Conservation (phyloP, 2,329 filamentous ascomycete genomes). For the Ophiosphaerella narmari region DNA sequence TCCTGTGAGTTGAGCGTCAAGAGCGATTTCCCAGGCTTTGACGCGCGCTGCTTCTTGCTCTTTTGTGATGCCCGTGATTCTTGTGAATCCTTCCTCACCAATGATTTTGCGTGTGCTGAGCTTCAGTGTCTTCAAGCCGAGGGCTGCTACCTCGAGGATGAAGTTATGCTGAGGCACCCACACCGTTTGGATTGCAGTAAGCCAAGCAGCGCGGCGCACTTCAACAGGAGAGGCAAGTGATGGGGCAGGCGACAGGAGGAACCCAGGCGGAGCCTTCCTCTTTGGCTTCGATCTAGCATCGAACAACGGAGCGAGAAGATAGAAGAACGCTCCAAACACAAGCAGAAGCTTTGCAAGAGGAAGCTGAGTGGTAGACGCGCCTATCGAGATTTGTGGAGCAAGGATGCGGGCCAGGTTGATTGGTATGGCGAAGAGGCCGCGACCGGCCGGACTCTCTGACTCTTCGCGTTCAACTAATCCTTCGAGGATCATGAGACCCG, state of each 20-base stretch:
- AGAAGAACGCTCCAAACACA: conserved; percentile 59
- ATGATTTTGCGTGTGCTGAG: conserved; percentile 78
- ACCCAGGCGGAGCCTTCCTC: conserved; percentile 50
- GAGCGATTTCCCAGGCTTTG: conserved; percentile 90
- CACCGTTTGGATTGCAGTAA: conserved; percentile 88
- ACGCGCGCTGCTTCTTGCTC: conserved; percentile 85
- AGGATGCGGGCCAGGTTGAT: conserved; percentile 37
- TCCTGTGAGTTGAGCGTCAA: conserved; percentile 90
- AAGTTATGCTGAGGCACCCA: conserved; percentile 90
- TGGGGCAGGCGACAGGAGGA: conserved; percentile 59
- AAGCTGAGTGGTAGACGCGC: conserved; percentile 38
- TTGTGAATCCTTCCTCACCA: conserved; percentile 76
- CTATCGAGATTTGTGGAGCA: conserved; percentile 39
- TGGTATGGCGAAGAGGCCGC: conserved; percentile 50
- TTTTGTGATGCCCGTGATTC: conserved; percentile 77
- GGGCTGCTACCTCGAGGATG: conserved; percentile 79
- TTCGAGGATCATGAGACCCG: conserved; percentile 89
- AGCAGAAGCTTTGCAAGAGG: conserved; percentile 57
- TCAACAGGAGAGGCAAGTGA: conserved; percentile 82
- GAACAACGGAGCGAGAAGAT: conserved; percentile 62
- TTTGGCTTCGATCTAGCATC: conserved; percentile 61
- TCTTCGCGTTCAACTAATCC: conserved; percentile 69
- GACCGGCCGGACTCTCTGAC: conserved; percentile 47
- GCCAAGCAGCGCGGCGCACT: conserved; percentile 86
- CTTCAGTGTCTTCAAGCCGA: conserved; percentile 79